These are phyloP conservation scores for Camellia sinensis DNA, from an alignment of 148 eudicot genomes.

Conservation along the genomic window DNA sequence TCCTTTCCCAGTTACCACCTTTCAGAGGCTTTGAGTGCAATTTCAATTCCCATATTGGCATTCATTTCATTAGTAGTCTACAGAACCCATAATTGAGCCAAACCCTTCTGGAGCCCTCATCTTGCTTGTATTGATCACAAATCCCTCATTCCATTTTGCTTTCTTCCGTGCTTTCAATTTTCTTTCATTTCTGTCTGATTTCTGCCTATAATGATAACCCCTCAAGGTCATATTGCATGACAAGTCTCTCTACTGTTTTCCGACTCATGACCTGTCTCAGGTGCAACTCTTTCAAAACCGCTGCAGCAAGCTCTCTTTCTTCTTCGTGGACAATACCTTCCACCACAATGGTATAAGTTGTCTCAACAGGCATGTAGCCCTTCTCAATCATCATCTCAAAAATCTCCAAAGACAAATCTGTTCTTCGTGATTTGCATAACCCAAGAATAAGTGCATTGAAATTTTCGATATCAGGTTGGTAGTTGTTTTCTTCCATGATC, in stretches of 20 bases:
- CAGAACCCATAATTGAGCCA: background rate
- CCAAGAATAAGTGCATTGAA: slow-evolving; percentile 78
- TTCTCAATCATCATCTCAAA: slow-evolving; percentile 66
- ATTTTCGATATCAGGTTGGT: slow-evolving; percentile 59
- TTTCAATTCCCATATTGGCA: background rate
- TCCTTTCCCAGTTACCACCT: background rate
- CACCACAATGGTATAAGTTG: slow-evolving; percentile 67
- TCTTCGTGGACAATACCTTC: slow-evolving; percentile 70
- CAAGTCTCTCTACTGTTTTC: slow-evolving; percentile 67
- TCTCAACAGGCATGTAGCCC: slow-evolving; percentile 63
- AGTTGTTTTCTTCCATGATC: slow-evolving; percentile 57
- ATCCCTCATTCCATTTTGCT: background rate
- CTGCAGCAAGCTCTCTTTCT: slow-evolving; percentile 51
- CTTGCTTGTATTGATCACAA: background rate
- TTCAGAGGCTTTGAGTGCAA: background rate
- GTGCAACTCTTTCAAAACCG: slow-evolving; percentile 57
- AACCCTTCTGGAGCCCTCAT: background rate
- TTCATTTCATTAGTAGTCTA: background rate
- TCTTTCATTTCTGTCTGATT: background rate
- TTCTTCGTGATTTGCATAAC: slow-evolving; percentile 62
- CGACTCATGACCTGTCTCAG: slow-evolving; percentile 42
- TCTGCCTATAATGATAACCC: slow-evolving; percentile 26
- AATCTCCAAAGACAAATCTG: slow-evolving; percentile 62
- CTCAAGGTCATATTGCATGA: slow-evolving; percentile 80
- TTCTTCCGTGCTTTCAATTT: too few relatives aligned